Percentiles rank a stretch among this genome's conserved stretches.
Conservation (phyloP, 108 stramenopile genomes). For the Discostella pseudostelligera region DNA sequence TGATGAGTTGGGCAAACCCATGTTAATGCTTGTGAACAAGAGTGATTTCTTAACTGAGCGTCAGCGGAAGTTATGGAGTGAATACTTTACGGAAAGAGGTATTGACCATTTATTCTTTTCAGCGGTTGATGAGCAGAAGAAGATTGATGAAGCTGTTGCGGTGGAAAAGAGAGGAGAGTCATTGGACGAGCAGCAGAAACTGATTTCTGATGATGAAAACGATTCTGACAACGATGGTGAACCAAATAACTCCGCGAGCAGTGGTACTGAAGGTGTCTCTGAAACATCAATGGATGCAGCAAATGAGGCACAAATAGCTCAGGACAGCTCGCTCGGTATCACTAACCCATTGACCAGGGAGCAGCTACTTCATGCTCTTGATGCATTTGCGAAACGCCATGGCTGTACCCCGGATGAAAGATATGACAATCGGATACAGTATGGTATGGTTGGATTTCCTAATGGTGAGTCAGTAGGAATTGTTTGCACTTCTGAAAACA, state of each 20-base stretch:
- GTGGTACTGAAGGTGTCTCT: not conserved
- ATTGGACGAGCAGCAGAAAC: conserved; percentile 42
- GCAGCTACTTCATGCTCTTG: conserved; percentile 68
- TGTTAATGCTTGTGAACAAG: conserved; percentile 96
- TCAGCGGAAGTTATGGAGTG: conserved; percentile 88
- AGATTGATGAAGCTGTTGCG: conserved; percentile 68
- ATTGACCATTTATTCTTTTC: conserved; percentile 94
- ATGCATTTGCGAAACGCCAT: conserved; percentile 64
- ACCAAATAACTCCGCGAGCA: conserved; percentile 3
- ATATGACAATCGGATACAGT: conserved; percentile 70
- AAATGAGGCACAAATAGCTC: not conserved
- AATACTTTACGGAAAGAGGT: conserved; percentile 73
- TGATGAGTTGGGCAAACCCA: conserved; percentile 80
- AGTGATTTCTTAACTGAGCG: conserved; percentile 88
- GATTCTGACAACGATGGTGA: conserved; percentile 21
- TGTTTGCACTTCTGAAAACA: not conserved
- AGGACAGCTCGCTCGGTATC: conserved; percentile 40
- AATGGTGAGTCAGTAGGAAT: conserved; percentile 34
- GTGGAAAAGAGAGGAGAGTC: conserved; percentile 40
- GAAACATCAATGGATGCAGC: conserved; percentile 5
- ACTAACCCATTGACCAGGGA: conserved; percentile 64
- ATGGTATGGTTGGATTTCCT: conserved; percentile 94
- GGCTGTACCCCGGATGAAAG: conserved; percentile 56
- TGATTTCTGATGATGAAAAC: conserved; percentile 40
- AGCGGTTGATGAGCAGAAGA: conserved; percentile 87